Conservation (phyloP, 1,284 basidiomycete species). For the Ustilago esculenta region DNA sequence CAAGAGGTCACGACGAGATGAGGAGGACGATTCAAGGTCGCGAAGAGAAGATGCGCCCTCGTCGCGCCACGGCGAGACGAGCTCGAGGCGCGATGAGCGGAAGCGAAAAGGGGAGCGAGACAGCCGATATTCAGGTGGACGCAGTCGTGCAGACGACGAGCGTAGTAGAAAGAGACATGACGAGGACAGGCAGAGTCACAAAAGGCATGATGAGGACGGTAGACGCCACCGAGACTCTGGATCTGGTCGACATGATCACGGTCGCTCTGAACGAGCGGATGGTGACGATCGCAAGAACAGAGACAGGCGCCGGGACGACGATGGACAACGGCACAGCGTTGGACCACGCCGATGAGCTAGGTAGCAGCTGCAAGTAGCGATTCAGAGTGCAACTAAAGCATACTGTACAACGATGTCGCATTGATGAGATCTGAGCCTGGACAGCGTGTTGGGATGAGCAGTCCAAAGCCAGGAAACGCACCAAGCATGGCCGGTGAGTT, state of each 20-base stretch:
- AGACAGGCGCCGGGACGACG: conserved; percentile 5
- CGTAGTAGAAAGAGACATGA: conserved; percentile 4
- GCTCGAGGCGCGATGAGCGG: neutral
- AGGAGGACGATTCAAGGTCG: neutral
- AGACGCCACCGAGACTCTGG: conserved; percentile 10
- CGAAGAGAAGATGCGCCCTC: neutral
- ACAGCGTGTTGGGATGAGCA: too few relatives aligned
- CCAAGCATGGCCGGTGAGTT: neutral
- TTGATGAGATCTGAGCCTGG: too few relatives aligned
- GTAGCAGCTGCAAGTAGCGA: too few relatives aligned
- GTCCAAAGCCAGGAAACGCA: too few relatives aligned
- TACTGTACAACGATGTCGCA: too few relatives aligned
- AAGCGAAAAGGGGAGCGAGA: neutral
- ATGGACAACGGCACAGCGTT: conserved; percentile 8
- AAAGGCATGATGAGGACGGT: conserved; percentile 7
- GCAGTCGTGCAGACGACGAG: conserved; percentile 3
- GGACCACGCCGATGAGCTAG: conserved; percentile 7
- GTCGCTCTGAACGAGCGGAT: conserved; percentile 13
- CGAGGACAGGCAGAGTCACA: conserved; percentile 11
- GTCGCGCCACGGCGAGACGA: neutral
- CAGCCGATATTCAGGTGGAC: conserved; percentile 1
- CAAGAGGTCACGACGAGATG: conserved; percentile 16
- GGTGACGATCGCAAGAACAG: conserved; percentile 3
- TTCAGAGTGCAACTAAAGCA: too few relatives aligned
- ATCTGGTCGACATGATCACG: conserved; percentile 12